Percentiles rank a stretch among this genome's conserved stretches.
phyloP scores from a whole-genome alignment of 306 rosid species.

The Vicia sativa region DNA sequence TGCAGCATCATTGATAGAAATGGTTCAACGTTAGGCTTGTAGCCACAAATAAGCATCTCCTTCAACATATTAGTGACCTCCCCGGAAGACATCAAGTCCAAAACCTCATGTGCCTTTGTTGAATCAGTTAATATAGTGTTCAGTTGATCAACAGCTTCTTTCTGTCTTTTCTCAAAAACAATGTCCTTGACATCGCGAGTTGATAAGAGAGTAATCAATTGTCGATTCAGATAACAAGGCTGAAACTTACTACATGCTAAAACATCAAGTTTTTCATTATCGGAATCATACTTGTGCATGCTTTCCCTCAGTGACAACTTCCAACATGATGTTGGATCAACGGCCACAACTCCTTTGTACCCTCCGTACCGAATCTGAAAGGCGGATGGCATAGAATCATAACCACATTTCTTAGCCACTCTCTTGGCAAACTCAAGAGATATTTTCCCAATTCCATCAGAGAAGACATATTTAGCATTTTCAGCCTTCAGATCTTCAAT shows the following conservation, averaged over 20 bases:
- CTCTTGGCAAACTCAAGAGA: conserved; percentile 63
- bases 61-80: conserved; percentile 73
- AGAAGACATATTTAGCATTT: conserved; percentile 52
- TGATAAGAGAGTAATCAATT: conserved; percentile 74
- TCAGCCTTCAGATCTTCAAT: conserved; percentile 55
- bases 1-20: conserved; percentile 88
- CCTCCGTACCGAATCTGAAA: conserved; percentile 94
- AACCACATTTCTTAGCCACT: conserved; percentile 73
- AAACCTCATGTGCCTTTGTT: conserved; percentile 68
- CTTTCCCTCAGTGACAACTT: conserved; percentile 79
- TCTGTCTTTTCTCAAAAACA: conserved; percentile 68
- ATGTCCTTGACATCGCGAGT: conserved; percentile 68
- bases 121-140: conserved; percentile 66
- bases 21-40: conserved; percentile 76
- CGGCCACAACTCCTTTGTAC: conserved; percentile 88
- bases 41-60: conserved; percentile 78
- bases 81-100: conserved; percentile 76
- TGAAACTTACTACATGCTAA: conserved; percentile 68
- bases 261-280: conserved; percentile 67
- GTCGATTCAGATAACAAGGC: conserved; percentile 79
- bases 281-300: conserved; percentile 73
- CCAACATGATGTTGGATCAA: conserved; percentile 64
- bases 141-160: conserved; percentile 59
- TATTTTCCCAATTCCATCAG: conserved; percentile 93
- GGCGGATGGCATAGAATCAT: conserved; percentile 62